Conservation (phyloP, 2,329 filamentous ascomycete species). For the Emergomyces pasteurianus region DNA sequence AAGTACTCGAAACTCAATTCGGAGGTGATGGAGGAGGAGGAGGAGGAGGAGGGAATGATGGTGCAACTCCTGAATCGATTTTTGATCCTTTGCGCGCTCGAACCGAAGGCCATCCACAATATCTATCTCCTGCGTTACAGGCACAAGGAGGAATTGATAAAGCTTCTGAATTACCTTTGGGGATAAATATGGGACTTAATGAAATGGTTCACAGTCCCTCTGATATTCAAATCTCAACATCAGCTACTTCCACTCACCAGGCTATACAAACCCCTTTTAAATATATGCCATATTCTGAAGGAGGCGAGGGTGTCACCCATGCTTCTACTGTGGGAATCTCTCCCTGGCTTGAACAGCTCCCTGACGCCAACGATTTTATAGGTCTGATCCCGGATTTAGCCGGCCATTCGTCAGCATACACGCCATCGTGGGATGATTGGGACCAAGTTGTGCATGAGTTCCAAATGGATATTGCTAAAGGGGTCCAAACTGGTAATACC, state of each 20-base stretch:
- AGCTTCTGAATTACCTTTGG: background rate
- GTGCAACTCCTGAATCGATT: background rate
- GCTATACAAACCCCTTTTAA: background rate
- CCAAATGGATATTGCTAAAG: constrained; percentile 9
- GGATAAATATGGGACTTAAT: background rate
- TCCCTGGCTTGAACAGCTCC: background rate
- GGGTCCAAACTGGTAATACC: background rate
- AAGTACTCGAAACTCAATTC: constrained; percentile 16
- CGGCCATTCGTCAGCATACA: too few species aligned
- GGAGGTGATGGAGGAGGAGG: too few species aligned
- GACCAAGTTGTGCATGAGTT: constrained; percentile 11
- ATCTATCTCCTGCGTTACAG: background rate
- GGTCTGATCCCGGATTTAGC: too few species aligned
- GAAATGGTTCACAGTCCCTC: background rate
- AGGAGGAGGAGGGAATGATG: background rate
- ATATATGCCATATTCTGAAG: background rate
- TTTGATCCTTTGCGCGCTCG: background rate
- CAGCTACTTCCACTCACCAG: background rate
- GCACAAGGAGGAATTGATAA: background rate
- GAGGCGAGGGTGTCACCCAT: background rate
- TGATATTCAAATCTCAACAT: background rate
- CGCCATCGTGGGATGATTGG: constrained; percentile 11
- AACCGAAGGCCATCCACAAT: background rate
- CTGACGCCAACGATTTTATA: background rate
- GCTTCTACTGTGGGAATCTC: background rate